phyloP scores from a whole-genome alignment of 2,329 filamentous ascomycete species.

The Corinectria fuckeliana region DNA sequence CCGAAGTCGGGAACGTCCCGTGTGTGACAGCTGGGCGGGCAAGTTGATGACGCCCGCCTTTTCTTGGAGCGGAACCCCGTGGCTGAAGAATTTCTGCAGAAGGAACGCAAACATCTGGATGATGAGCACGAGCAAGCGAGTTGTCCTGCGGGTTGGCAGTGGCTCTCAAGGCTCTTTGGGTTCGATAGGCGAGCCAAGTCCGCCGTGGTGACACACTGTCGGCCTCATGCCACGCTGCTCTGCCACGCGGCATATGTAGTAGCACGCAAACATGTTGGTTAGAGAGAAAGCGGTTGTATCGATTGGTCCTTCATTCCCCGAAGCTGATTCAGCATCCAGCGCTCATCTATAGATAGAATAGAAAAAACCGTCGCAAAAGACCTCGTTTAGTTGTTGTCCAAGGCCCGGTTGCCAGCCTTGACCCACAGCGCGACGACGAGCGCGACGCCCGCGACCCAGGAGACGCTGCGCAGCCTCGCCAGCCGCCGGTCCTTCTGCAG shows the following conservation, averaged over 20 bases:
- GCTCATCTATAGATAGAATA: not conserved
- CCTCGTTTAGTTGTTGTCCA: conserved; percentile 16
- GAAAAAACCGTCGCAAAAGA: not conserved
- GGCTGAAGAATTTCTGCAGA: too few relatives aligned
- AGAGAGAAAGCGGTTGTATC: not conserved
- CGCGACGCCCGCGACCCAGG: conserved; percentile 46
- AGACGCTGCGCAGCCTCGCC: conserved; percentile 45
- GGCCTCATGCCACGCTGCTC: too few relatives aligned
- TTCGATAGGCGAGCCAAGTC: not conserved
- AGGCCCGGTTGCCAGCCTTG: conserved; percentile 45
- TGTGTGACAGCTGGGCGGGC: not conserved
- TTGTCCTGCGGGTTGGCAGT: not conserved
- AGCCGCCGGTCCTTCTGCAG: conserved; percentile 50
- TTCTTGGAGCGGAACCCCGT: not conserved
- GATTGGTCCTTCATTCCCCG: too few relatives aligned
- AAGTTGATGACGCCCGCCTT: not conserved
- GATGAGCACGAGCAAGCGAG: not conserved
- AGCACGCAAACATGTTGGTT: not conserved
- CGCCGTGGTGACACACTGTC: not conserved
- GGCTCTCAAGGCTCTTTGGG: not conserved
- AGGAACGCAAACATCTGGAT: not conserved
- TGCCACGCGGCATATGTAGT: not conserved
- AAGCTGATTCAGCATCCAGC: too few relatives aligned
- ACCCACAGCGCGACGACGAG: conserved; percentile 48
- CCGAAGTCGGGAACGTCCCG: not conserved